Base-by-base conservation (phyloP, 345 rosid species). In the Combretum micranthum region DNA sequence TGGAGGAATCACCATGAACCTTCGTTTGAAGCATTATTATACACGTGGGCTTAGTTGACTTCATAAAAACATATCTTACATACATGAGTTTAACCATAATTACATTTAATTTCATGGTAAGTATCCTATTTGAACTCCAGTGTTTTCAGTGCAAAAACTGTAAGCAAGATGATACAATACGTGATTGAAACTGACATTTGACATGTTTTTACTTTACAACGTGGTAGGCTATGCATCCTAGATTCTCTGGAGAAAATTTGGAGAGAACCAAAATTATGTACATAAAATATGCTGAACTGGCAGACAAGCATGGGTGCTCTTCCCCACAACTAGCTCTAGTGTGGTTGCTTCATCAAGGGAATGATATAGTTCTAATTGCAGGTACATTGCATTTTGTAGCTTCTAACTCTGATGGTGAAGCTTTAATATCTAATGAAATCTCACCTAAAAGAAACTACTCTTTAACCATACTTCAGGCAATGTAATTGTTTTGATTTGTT, bases 271-370 rank as follows among this genome's bases (percentile, higher is more conserved):
- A 77, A 56, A 13, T 59, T 53, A 15, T 75, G 47, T 75, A 73
- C 21, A 1, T 23, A 9, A 71, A 70, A 22, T 37, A 77, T 2
- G 67, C 63, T 2, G 59, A 69, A 18, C 66, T 77, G 16, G 75
- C 82, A 6, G 16, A 59, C 48, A 80, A 71, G 64, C 57, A 67
- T 52, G 47, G 46, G n/a, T 73, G 85, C 68, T 73, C 54, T 2
- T 50, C 62, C 39, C 70, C 85, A 55, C 80, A 83, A 32, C 56
- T 83, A 13, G 81, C 88, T 59, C 65, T 83, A 23, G 73, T 81
- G 3, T 80, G 81, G 75, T 53, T 69, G 44, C 77, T 73, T 26
- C 73, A 73, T 71, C 81, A 75, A 16, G 85, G 85, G 39, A 67
- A 69, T 46, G 83, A 75, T 51, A 49, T 75, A 46, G 47, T 80